phyloP scores from a whole-genome alignment of 75 land plant species.

The Pinus albicaulis region DNA sequence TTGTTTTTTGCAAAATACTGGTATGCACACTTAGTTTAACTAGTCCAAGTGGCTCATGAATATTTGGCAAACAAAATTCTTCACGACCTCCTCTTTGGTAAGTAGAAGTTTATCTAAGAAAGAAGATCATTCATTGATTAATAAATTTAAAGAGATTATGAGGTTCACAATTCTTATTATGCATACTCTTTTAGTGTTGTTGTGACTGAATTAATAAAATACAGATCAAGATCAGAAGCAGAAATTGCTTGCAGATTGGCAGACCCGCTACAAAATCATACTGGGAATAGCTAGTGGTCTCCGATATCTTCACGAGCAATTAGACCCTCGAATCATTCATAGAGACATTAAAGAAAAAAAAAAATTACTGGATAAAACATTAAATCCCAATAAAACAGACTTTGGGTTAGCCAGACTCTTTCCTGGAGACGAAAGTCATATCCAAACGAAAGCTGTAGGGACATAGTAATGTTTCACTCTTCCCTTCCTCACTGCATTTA shows the following conservation, averaged over 20 bases:
- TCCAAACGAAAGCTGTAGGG: not conserved
- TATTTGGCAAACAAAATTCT: conserved; percentile 14
- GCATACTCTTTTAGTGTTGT: too few species aligned
- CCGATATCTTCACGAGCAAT: not conserved
- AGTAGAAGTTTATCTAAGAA: not conserved
- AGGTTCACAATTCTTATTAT: not conserved
- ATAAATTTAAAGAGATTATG: not conserved
- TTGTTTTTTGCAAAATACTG: too few species aligned
- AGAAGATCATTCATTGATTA: not conserved
- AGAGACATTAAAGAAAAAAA: conserved; percentile 9
- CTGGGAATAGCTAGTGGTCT: conserved; percentile 2
- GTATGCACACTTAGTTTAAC: too few species aligned
- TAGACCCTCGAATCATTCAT: not conserved
- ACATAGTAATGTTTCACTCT: not conserved
- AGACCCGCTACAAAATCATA: not conserved
- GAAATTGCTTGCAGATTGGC: not conserved
- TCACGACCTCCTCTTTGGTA: conserved; percentile 6
- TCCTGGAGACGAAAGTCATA: not conserved
- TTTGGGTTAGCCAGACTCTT: conserved; percentile 8
- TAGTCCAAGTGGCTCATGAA: too few species aligned
- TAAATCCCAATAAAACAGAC: conserved; percentile 6
- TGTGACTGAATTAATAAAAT: not conserved
- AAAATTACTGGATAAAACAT: not conserved
- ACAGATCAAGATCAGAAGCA: not conserved
- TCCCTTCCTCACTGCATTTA: too few species aligned